These are phyloP conservation scores for Tulasnella sp. DNA, from an alignment of 768 basidiomycete genomes.

Conservation along the genomic window DNA sequence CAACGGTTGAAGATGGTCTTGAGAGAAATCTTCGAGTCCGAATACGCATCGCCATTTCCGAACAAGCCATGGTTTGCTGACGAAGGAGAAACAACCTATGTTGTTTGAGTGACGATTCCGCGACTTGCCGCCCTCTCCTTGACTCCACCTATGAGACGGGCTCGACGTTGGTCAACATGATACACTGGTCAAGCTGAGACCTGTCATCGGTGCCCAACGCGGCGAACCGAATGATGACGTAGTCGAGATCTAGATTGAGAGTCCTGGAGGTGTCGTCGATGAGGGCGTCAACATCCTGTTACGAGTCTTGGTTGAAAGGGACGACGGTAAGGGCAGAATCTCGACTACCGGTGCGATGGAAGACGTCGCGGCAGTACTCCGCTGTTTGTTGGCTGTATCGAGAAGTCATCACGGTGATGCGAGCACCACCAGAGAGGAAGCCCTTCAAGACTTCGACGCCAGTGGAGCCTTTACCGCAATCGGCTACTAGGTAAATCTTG, in stretches of 20 bases:
- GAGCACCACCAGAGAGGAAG: constrained; percentile 89
- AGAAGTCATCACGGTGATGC: constrained; percentile 94
- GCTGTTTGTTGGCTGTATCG: constrained; percentile 92
- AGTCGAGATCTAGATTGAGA: constrained; percentile 93
- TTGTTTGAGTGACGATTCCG: constrained; percentile 93
- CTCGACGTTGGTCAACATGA: constrained; percentile 97
- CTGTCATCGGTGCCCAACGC: constrained; percentile 93
- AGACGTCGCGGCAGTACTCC: constrained; percentile 97
- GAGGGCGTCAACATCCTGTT: constrained; percentile 95
- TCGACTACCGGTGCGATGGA: constrained; percentile 87
- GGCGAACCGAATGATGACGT: constrained; percentile 96
- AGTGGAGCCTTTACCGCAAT: constrained; percentile 96
- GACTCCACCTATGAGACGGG: constrained; percentile 92
- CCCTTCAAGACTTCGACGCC: constrained; percentile 97
- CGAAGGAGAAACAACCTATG: constrained; percentile 93
- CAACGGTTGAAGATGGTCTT: constrained; percentile 98
- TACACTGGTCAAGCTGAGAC: constrained; percentile 94
- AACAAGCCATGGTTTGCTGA: constrained; percentile 98
- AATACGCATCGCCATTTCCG: constrained; percentile 95
- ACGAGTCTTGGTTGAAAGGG: constrained; percentile 98
- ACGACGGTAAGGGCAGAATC: constrained; percentile 97
- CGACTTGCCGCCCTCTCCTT: constrained; percentile 97
- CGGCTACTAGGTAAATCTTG: constrained; percentile 96
- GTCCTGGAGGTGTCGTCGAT: constrained; percentile 97
- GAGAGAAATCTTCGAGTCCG: constrained; percentile 95